Evolutionary conservation across 129 eudicot species (phyloP).

Genomic region (Pulicaria dysenterica): DNA sequence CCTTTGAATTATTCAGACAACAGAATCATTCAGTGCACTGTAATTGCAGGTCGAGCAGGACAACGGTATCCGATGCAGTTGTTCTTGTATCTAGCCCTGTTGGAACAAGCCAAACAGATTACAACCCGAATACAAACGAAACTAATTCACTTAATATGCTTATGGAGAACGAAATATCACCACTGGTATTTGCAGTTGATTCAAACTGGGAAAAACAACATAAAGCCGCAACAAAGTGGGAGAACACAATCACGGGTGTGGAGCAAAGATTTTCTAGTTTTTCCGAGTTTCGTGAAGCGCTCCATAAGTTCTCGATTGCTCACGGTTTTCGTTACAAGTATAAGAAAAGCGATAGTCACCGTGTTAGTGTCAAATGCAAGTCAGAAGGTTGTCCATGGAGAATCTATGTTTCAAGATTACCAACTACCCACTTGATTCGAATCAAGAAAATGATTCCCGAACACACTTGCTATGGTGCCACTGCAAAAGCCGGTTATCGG

Average conservation of each 20-base stretch:
- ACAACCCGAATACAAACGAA: constrained; percentile 35
- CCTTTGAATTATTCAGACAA: too few species aligned
- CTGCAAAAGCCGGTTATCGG: constrained; percentile 74
- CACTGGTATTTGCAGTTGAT: constrained; percentile 23
- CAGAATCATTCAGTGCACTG: too few species aligned
- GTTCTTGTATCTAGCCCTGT: constrained; percentile 51
- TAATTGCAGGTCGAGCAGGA: constrained; percentile 70
- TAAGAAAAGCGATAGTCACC: constrained; percentile 80
- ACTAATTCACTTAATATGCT: constrained; percentile 29
- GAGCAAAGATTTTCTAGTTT: constrained; percentile 82
- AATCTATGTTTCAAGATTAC: constrained; percentile 75
- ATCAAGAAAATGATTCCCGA: constrained; percentile 71
- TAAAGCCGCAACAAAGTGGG: constrained; percentile 77
- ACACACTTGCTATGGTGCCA: constrained; percentile 72
- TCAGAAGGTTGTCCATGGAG: constrained; percentile 85
- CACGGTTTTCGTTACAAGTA: constrained; percentile 84
- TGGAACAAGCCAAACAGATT: constrained; percentile 46
- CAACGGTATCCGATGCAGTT: constrained; percentile 66
- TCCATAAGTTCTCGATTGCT: constrained; percentile 82
- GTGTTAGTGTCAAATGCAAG: constrained; percentile 90
- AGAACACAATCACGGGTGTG: constrained; percentile 77
- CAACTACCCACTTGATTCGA: constrained; percentile 75
- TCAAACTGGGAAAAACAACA: constrained; percentile 62
- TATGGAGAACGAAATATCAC: constrained; percentile 28
- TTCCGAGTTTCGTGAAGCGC: constrained; percentile 84